These are phyloP conservation scores for Butyriboletus appendiculatus DNA, from an alignment of 1,284 basidiomycete genomes.

Conservation along the genomic window DNA sequence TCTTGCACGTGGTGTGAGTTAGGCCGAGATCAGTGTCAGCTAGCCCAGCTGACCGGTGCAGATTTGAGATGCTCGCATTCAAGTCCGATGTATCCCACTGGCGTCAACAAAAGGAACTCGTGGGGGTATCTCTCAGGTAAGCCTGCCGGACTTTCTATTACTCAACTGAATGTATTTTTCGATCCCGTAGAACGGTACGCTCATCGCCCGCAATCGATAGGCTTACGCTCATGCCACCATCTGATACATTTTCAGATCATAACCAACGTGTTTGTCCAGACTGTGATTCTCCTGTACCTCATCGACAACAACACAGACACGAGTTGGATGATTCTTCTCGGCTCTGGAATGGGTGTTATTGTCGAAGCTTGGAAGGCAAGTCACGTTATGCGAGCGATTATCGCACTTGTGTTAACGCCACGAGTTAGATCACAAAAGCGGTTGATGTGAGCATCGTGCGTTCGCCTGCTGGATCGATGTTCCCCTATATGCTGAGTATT, in stretches of 20 bases:
- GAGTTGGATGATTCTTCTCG: conserved; percentile 93
- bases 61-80: conserved; percentile 95
- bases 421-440: conserved; percentile 74
- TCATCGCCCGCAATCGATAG: conserved; percentile 10
- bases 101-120: conserved; percentile 88
- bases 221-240: conserved; percentile 11
- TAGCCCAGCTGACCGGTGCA: conserved; percentile 30
- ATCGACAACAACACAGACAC: conserved; percentile 96
- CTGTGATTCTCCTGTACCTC: conserved; percentile 89
- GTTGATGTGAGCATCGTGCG: conserved; percentile 78
- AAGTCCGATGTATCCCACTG: conserved; percentile 94
- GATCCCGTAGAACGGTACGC: conserved; percentile 44
- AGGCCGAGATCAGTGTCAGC: conserved; percentile 1
- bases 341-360: conserved; percentile 83
- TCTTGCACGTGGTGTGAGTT: conserved; percentile 84
- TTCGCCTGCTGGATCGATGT: conserved; percentile 55
- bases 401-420: conserved; percentile 13
- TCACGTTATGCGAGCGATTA: conserved; percentile 12
- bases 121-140: conserved; percentile 81
- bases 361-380: conserved; percentile 96
- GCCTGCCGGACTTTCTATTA: conserved; percentile 9
- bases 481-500: conserved; percentile 84
- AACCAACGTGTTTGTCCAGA: conserved; percentile 91
- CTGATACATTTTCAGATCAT: conserved; percentile 59
- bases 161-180: conserved; percentile 11